phyloP scores from a whole-genome alignment of 2,329 filamentous ascomycete species.

The Microsporum audouinii region DNA sequence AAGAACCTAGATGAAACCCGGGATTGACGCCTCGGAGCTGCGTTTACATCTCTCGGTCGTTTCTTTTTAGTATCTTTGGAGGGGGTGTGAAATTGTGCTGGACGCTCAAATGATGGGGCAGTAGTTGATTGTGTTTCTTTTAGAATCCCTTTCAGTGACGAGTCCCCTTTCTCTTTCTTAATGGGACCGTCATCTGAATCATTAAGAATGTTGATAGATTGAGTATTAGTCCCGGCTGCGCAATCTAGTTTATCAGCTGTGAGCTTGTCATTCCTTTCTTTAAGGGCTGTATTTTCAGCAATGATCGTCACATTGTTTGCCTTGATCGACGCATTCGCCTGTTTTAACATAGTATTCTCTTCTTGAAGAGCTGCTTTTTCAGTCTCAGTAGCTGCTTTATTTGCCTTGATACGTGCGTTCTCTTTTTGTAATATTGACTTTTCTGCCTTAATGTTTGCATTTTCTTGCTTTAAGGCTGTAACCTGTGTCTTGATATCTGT shows the following conservation, averaged over 20 bases:
- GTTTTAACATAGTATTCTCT: background rate
- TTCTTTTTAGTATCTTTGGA: slow-evolving; percentile 10
- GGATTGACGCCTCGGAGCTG: slow-evolving; percentile 11
- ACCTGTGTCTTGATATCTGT: background rate
- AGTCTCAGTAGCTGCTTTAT: background rate
- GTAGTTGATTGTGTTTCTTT: slow-evolving; percentile 7
- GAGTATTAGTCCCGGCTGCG: background rate
- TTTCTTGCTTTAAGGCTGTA: background rate
- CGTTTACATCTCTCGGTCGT: slow-evolving; percentile 1
- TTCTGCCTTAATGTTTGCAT: background rate
- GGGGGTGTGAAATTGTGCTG: slow-evolving; percentile 8
- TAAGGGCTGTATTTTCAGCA: background rate
- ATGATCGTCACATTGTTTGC: background rate
- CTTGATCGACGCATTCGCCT: background rate
- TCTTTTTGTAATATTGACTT: background rate
- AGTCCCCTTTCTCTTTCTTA: background rate
- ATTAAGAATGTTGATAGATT: background rate
- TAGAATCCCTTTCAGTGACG: slow-evolving; percentile 11
- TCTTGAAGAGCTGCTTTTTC: background rate
- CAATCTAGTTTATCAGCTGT: slow-evolving; percentile 1
- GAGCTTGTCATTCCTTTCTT: background rate
- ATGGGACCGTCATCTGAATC: background rate
- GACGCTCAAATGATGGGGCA: background rate
- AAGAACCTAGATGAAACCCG: slow-evolving; percentile 18
- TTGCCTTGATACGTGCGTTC: background rate